Conservation (phyloP, 441 rosid genomes). For the Codiaeum variegatum region DNA sequence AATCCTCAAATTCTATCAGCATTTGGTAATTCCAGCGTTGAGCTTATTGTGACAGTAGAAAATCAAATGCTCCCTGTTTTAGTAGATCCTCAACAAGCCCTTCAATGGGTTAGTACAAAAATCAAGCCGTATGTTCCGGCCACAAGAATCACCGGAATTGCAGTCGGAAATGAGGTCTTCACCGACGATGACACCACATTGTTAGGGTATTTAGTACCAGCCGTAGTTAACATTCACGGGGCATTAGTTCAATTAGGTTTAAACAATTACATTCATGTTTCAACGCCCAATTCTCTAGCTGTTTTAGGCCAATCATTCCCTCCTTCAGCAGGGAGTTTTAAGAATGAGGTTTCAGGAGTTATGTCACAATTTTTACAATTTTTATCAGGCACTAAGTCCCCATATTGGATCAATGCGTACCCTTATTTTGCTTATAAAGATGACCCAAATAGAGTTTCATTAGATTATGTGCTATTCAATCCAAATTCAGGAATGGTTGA, state of each 20-base stretch:
- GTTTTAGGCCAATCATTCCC: conserved; percentile 57
- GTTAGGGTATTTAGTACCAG: conserved; percentile 37
- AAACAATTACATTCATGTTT: conserved; percentile 44
- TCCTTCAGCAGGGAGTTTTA: conserved; percentile 62
- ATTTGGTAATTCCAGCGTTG: conserved; percentile 40
- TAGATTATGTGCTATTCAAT: conserved; percentile 68
- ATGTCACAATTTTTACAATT: conserved; percentile 54
- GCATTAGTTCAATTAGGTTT: conserved; percentile 44
- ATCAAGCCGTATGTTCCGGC: conserved; percentile 39
- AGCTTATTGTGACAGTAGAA: conserved; percentile 42
- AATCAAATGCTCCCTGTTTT: conserved; percentile 37
- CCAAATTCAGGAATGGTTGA: conserved; percentile 65
- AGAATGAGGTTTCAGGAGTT: conserved; percentile 37
- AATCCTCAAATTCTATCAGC: conserved; percentile 40
- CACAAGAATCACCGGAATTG: conserved; percentile 43
- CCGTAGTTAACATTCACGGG: conserved; percentile 35
- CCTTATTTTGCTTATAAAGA: conserved; percentile 78
- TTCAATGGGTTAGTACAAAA: conserved; percentile 36
- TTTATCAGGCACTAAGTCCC: conserved; percentile 43
- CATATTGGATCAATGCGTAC: conserved; percentile 77
- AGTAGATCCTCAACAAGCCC: conserved; percentile 39
- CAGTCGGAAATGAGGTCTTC: conserved; percentile 50
- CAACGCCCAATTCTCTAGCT: conserved; percentile 58
- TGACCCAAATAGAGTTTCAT: conserved; percentile 40
- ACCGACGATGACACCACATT: conserved; percentile 28